A percentile compares a stretch with the other conserved stretches of the same genome.
Conservation (phyloP, 1,284 basidiomycete genomes). For the Neonothopanus nambi region DNA sequence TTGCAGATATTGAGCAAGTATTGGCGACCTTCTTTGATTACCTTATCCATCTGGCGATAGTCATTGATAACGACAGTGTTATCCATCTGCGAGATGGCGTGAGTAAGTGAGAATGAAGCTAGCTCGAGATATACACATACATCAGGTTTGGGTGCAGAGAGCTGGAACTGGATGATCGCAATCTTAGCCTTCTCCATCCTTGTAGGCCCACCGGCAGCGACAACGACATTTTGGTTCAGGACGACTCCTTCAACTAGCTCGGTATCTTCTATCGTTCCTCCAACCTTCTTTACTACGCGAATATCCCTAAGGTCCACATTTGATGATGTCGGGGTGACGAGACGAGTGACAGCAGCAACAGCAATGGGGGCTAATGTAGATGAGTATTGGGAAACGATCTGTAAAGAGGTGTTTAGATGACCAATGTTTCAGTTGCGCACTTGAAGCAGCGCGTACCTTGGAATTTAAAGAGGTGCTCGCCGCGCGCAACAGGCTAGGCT, state of each 20-base stretch:
- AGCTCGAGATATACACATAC: slow-evolving; percentile 46
- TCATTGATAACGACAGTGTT: slow-evolving; percentile 99
- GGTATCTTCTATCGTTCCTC: slow-evolving; percentile 99
- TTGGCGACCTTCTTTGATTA: slow-evolving; percentile 98
- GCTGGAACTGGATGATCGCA: slow-evolving; percentile 97
- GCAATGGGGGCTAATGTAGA: slow-evolving; percentile 97
- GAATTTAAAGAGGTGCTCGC: slow-evolving; percentile 97
- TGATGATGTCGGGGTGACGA: slow-evolving; percentile 83
- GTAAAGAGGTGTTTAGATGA: slow-evolving; percentile 8
- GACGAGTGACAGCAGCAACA: slow-evolving; percentile 91
- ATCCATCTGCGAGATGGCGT: slow-evolving; percentile 77
- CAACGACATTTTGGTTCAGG: slow-evolving; percentile 93
- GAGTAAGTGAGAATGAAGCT: not conserved
- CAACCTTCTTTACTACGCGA: slow-evolving; percentile 97
- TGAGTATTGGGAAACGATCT: slow-evolving; percentile 99
- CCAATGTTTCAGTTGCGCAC: not conserved
- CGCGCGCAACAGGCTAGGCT: slow-evolving; percentile 84
- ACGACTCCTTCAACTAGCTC: slow-evolving; percentile 96
- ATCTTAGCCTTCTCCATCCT: slow-evolving; percentile 99
- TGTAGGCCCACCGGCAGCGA: slow-evolving; percentile 89
- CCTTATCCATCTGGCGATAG: slow-evolving; percentile 99
- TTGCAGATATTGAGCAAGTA: slow-evolving; percentile 99
- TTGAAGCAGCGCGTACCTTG: slow-evolving; percentile 57
- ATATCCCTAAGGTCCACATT: slow-evolving; percentile 98
- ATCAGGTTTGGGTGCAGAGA: slow-evolving; percentile 97